Evolutionary conservation across 345 rosid genomes (phyloP).

Genomic region (Pseudoturritis turrita): DNA sequence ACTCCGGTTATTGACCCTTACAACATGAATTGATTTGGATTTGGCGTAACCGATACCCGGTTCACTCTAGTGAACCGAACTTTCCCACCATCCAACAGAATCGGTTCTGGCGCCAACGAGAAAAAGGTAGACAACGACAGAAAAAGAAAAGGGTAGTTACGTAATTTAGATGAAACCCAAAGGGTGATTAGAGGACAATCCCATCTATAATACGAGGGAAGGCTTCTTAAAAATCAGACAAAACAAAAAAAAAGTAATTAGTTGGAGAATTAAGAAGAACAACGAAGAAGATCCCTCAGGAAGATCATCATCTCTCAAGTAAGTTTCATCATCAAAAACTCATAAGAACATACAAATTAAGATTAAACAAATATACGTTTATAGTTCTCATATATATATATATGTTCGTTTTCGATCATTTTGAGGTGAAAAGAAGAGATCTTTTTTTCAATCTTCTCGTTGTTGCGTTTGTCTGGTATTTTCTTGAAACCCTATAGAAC

Average conservation of each 20-base stretch:
- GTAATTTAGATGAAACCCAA: slow-evolving; percentile 5
- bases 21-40: not conserved
- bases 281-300: slow-evolving; percentile 7
- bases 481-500: not conserved
- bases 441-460: not conserved
- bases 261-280: slow-evolving; percentile 8
- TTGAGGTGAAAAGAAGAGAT: not conserved
- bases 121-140: not conserved
- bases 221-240: slow-evolving; percentile 10
- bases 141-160: slow-evolving; percentile 15
- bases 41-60: not conserved
- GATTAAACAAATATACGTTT: not conserved
- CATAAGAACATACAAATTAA: not conserved
- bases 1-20: not conserved
- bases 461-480: not conserved
- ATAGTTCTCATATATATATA: not conserved
- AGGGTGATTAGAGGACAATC: not conserved
- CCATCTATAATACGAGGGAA: slow-evolving; percentile 14
- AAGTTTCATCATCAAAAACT: slow-evolving; percentile 2
- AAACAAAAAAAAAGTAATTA: not conserved
- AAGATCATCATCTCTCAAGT: slow-evolving; percentile 21
- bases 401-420: not conserved
- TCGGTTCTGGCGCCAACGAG: slow-evolving; percentile 24
- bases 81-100: slow-evolving; percentile 4
- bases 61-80: slow-evolving; percentile 3